Conservation (phyloP, 78 protist species). For the Dictyostelium firmibasis region DNA sequence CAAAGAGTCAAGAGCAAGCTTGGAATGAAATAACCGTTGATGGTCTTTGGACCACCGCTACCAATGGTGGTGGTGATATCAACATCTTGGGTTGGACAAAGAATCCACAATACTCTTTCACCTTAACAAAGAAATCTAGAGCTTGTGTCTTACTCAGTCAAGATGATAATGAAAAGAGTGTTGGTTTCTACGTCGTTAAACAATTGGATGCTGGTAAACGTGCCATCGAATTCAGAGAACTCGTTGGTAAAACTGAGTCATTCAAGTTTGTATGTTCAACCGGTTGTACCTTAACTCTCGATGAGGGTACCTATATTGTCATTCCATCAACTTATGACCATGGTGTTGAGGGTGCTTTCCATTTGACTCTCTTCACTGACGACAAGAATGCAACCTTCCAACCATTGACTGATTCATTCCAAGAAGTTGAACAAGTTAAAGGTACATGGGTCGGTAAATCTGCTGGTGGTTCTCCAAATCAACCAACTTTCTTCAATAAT, state of each 20-base stretch:
- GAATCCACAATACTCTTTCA: slow-evolving; percentile 59
- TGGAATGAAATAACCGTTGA: slow-evolving; percentile 66
- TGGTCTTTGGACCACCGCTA: slow-evolving; percentile 54
- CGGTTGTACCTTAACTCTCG: slow-evolving; percentile 51
- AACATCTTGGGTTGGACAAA: slow-evolving; percentile 62
- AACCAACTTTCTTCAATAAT: slow-evolving; percentile 51
- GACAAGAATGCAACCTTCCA: slow-evolving; percentile 51
- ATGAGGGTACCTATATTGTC: slow-evolving; percentile 57
- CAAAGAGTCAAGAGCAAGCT: slow-evolving; percentile 32
- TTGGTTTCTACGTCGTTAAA: slow-evolving; percentile 66
- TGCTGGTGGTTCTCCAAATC: slow-evolving; percentile 78
- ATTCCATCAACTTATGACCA: slow-evolving; percentile 69
- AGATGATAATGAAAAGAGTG: slow-evolving; percentile 62
- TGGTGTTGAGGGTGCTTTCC: slow-evolving; percentile 69
- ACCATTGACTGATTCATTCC: slow-evolving; percentile 16
- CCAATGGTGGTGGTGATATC: slow-evolving; percentile 76
- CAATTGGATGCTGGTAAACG: slow-evolving; percentile 58
- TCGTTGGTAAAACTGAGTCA: slow-evolving; percentile 62
- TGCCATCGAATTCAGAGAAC: slow-evolving; percentile 48
- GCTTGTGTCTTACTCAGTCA: slow-evolving; percentile 62
- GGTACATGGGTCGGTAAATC: slow-evolving; percentile 76
- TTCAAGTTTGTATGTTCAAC: slow-evolving; percentile 37
- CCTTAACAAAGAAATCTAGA: slow-evolving; percentile 39
- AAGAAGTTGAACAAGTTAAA: slow-evolving; percentile 43
- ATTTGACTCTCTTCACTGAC: slow-evolving; percentile 63